Base-by-base conservation (phyloP, 1,139 yeast genomes). In the Taiozyma sp. region DNA sequence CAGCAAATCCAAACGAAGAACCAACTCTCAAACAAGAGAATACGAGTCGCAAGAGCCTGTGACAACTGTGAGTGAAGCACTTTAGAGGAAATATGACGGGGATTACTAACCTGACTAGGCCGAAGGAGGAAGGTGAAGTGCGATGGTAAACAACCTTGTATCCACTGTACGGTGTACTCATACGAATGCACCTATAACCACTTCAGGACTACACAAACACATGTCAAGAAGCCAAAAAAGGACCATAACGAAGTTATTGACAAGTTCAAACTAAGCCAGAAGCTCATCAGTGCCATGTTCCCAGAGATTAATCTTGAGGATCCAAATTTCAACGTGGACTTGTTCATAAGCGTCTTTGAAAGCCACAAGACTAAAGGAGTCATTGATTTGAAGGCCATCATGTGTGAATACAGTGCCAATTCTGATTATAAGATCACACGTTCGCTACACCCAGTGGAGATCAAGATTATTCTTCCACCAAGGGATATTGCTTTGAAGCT, bases 111-210 rank as follows among this genome's bases (percentile, higher is more conserved):
- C 9, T 4, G 3, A 6, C 12, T 3, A 38, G 41, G 41, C 23
- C 64, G 85, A 62, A 73, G 81, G 66, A 84, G 87, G 66, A 90
- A 90, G 68, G 92, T 89, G 60, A 87, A 87, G 64, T 90, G 97
- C 69, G 95, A 89, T 57, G 97, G 96, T 16, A 81, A 83, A 63
- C 84, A 83, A 60, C 96, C 96, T 1, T 90, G 97, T 69, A 84
- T 85, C 47, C 95, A 87, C 65, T 89, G 96, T 66, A 84, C 92
- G 1, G 95, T 85, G 3, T 86, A 85, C 65, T 79, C 86, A 9
- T 84, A 84, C 65, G 79, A 75, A 49, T 84, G 93, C 66, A 75
- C 82, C 23, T 82, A 81, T 59, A 79, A 78, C 47, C 52, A 52
- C 39, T 43, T 49, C 36, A 48, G 47, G 45, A 30, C 49, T 16